These are phyloP conservation scores for Neonectria ditissima DNA, from an alignment of 2,329 filamentous ascomycete genomes.

Conservation along the genomic window DNA sequence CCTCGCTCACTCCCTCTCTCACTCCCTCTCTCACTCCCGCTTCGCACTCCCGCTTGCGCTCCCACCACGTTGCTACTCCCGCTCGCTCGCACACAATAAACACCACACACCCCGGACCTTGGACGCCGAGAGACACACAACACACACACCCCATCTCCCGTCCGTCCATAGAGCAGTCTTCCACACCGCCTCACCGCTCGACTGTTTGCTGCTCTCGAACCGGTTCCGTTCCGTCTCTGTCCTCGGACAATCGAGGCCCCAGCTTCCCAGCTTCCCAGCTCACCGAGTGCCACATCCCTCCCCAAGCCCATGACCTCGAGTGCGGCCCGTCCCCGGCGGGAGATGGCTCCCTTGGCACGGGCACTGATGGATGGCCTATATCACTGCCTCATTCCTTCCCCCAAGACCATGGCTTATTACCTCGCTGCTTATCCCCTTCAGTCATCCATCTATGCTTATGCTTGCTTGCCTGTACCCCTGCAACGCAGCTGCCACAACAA, in stretches of 20 bases:
- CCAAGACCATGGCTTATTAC: slow-evolving; percentile 15
- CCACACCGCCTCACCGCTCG: slow-evolving; percentile 45
- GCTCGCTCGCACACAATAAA: slow-evolving; percentile 32
- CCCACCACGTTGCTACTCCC: slow-evolving; percentile 8
- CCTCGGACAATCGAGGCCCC: slow-evolving; percentile 38
- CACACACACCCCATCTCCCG: slow-evolving; percentile 25
- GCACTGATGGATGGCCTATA: slow-evolving; percentile 35
- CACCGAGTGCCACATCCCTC: slow-evolving; percentile 47
- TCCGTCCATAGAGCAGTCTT: slow-evolving; percentile 24
- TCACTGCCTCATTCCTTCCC: slow-evolving; percentile 29
- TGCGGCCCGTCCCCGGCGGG: slow-evolving; percentile 35
- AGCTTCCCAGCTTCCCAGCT: slow-evolving; percentile 38
- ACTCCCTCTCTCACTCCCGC: too few relatives aligned
- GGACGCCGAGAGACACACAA: slow-evolving; percentile 3
- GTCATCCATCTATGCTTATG: too few relatives aligned
- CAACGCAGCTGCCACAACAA: background rate
- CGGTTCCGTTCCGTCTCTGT: slow-evolving; percentile 7
- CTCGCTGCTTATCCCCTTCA: slow-evolving; percentile 10
- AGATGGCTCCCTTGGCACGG: slow-evolving; percentile 30
- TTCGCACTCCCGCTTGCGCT: background rate
- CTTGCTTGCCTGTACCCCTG: slow-evolving; percentile 38
- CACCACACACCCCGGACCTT: slow-evolving; percentile 18
- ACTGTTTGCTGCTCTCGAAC: slow-evolving; percentile 32
- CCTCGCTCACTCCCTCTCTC: background rate
- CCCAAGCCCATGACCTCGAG: slow-evolving; percentile 42